A percentile compares a stretch with the other conserved stretches of the same genome.
Conservation (phyloP, 78 protist species). For the Carpediemonas membranifera region DNA sequence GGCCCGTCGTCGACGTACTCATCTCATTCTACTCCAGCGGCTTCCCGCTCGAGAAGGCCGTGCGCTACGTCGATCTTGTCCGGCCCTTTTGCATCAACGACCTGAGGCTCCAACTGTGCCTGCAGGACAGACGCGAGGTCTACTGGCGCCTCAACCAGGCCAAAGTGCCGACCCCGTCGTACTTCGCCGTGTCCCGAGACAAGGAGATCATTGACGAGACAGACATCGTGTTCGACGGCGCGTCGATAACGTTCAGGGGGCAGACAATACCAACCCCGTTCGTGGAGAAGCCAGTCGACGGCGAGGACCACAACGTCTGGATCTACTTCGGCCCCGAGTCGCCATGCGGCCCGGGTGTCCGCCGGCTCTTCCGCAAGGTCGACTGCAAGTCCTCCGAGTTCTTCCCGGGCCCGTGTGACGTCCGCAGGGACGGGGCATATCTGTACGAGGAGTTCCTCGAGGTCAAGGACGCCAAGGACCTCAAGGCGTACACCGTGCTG, state of each 20-base stretch:
- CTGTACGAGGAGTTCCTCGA: not conserved
- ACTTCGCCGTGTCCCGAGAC: too few species aligned
- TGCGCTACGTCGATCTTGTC: not conserved
- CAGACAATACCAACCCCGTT: not conserved
- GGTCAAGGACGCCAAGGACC: not conserved
- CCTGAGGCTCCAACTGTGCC: too few species aligned
- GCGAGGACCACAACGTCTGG: not conserved
- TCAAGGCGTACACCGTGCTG: not conserved
- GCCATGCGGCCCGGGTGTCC: not conserved
- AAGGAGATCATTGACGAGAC: too few species aligned
- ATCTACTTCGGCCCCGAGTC: not conserved
- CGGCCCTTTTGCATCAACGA: not conserved
- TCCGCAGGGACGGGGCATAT: not conserved
- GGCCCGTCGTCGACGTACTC: not conserved
- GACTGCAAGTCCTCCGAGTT: not conserved
- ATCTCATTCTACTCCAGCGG: not conserved
- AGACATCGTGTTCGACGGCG: too few species aligned
- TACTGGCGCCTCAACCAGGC: not conserved
- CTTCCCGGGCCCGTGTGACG: not conserved
- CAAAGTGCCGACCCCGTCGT: too few species aligned
- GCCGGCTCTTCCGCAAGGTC: not conserved
- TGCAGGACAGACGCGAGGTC: too few species aligned
- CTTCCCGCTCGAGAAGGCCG: not conserved
- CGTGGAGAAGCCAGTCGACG: not conserved
- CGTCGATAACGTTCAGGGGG: too few species aligned